Percentiles rank a stretch among this genome's conserved stretches.
Evolutionary conservation across 108 stramenopile genomes (phyloP).

Genomic region (Asterionellopsis glacialis): DNA sequence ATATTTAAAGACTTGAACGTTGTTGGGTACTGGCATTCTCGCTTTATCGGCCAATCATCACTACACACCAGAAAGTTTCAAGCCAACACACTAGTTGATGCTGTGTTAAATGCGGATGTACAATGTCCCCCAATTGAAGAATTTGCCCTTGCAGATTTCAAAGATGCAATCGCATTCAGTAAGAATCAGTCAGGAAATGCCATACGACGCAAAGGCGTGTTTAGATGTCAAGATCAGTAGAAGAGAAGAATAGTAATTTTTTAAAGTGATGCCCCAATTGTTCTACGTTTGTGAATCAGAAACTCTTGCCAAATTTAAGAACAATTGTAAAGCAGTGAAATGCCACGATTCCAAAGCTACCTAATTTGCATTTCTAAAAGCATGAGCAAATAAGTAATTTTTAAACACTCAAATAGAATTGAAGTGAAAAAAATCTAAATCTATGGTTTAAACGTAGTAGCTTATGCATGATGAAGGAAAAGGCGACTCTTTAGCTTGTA

Average conservation of each 20-base stretch:
- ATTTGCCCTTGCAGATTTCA: constrained; percentile 16
- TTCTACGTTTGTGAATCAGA: too few relatives aligned
- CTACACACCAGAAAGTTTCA: constrained; percentile 5
- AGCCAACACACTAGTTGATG: constrained; percentile 17
- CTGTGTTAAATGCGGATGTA: constrained; percentile 15
- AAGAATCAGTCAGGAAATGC: not conserved
- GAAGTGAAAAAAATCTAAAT: too few relatives aligned
- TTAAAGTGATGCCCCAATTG: too few relatives aligned
- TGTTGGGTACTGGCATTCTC: constrained; percentile 53
- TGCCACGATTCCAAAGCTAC: too few relatives aligned
- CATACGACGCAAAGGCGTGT: not conserved
- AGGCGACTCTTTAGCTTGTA: too few relatives aligned
- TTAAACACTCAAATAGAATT: too few relatives aligned
- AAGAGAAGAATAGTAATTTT: not conserved
- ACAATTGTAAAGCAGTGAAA: too few relatives aligned
- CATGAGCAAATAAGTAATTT: too few relatives aligned
- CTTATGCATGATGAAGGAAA: too few relatives aligned
- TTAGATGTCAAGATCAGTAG: not conserved
- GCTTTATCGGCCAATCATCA: constrained; percentile 34
- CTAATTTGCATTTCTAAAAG: too few relatives aligned
- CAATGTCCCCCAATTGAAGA: constrained; percentile 23
- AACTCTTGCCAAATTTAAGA: too few relatives aligned
- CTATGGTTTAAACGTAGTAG: too few relatives aligned
- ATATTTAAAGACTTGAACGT: constrained; percentile 34
- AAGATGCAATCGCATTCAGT: constrained; percentile 12